Base-by-base conservation (phyloP, 345 rosid species). In the Brassica incana region DNA sequence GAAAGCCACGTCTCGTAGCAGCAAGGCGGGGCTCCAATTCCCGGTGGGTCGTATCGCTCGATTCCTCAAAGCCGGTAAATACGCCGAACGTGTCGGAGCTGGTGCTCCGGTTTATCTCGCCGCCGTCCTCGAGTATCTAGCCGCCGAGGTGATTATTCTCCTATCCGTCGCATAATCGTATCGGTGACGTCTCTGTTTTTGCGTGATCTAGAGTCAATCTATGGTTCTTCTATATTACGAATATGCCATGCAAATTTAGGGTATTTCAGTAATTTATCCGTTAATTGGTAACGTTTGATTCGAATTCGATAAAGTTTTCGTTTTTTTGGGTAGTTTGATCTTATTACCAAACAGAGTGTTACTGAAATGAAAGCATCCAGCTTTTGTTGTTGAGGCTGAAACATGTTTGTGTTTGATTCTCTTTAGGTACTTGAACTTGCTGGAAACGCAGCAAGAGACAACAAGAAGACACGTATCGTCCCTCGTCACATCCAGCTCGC, bases 51-150 rank as follows among this genome's bases (percentile, higher is more conserved):
- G 96, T 88, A 92, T 94, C 64, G 98, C 97, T 29, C 84, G 98
- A 8, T 94, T 94, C 83, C 87, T 94, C 43, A 94, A 94, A 87
- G 98, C 96, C 67, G 98, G 97, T 5, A 94, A 94, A 84, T 94
- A 94, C 72, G 98, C 98, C 27, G 98, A 92, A 54, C 95, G 98
- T 20, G 97, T 93, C 2, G 98, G 98, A 4, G 98, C 98, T 48
- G 98, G 97, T 5, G 97, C 97, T 50, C 98, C 98, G 7, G 98
- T 94, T 36, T 94, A 94, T 74, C 98, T 90, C 20, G 98, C 98
- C 30, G 96, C 98, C 69, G 97, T 94, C 14, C 97, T 94, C 5
- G 98, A 94, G 52, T 94, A 94, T 67, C 90, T 94, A 0, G 98
- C 98, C 15, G 97, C 98, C 2, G 98, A 94, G 94, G 98, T 94